These are phyloP conservation scores for Saccharomycopsis amapae DNA, from an alignment of 805 yeast species.

Conservation along the genomic window DNA sequence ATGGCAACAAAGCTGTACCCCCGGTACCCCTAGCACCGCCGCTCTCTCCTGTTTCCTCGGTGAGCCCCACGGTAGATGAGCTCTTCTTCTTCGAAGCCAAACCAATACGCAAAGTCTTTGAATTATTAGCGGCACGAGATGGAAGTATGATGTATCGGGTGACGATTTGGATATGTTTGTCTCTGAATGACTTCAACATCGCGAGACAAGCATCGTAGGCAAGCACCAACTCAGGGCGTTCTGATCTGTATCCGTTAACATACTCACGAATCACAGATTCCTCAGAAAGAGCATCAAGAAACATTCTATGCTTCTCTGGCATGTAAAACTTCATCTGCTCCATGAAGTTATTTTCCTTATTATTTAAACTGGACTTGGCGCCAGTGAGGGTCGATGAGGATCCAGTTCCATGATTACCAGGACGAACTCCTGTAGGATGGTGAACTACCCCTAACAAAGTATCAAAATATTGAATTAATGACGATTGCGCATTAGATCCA, in stretches of 20 bases:
- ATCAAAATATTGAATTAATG: constrained; percentile 82
- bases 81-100: constrained; percentile 32
- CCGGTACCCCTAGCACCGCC: constrained; percentile 80
- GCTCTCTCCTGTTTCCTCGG: constrained; percentile 27
- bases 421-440: constrained; percentile 62
- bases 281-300: constrained; percentile 52
- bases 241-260: constrained; percentile 38
- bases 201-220: constrained; percentile 87
- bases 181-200: constrained; percentile 81
- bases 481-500: constrained; percentile 91
- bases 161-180: constrained; percentile 88
- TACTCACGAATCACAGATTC: constrained; percentile 57
- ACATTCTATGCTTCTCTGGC: constrained; percentile 82
- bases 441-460: constrained; percentile 71
- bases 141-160: constrained; percentile 80
- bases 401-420: constrained; percentile 20
- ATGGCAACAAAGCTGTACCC: constrained; percentile 86
- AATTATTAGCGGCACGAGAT: constrained; percentile 47
- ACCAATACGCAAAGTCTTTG: constrained; percentile 57
- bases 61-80: not conserved
- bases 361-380: constrained; percentile 25
- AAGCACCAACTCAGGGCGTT: constrained; percentile 49
- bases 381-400: constrained; percentile 15
- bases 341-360: constrained; percentile 46
- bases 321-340: constrained; percentile 80